A percentile compares a stretch with the other conserved stretches of the same genome.
These are phyloP conservation scores for Sclerotiophoma versabilis DNA, from an alignment of 2,329 filamentous ascomycete species.

Conservation along the genomic window DNA sequence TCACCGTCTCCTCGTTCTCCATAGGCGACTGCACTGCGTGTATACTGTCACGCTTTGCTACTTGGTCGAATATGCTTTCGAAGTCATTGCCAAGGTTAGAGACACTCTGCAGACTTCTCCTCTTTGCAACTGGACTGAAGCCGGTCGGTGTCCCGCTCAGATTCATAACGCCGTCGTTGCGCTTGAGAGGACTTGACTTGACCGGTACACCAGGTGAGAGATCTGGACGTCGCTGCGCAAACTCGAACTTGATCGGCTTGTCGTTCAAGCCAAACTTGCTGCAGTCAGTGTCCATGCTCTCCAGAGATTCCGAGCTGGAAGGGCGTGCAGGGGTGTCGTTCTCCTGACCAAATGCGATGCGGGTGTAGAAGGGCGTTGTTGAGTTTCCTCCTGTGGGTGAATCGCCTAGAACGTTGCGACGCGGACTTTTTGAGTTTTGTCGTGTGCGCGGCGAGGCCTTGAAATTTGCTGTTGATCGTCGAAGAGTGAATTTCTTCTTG, in stretches of 20 bases:
- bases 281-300: slow-evolving; percentile 45
- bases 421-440: slow-evolving; percentile 77
- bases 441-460: slow-evolving; percentile 69
- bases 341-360: slow-evolving; percentile 58
- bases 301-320: slow-evolving; percentile 29
- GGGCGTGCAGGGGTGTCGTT: slow-evolving; percentile 45
- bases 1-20: slow-evolving; percentile 34
- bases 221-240: slow-evolving; percentile 42
- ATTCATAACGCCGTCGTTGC: slow-evolving; percentile 89
- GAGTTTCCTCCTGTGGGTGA: slow-evolving; percentile 76
- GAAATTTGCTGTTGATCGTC: slow-evolving; percentile 57
- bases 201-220: slow-evolving; percentile 51
- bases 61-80: slow-evolving; percentile 75
- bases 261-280: slow-evolving; percentile 52
- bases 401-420: slow-evolving; percentile 71
- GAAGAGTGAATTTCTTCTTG: slow-evolving; percentile 62
- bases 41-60: slow-evolving; percentile 11
- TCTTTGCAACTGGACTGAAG: slow-evolving; percentile 88
- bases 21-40: slow-evolving; percentile 16
- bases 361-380: slow-evolving; percentile 60
- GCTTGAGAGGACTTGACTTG: slow-evolving; percentile 85
- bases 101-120: slow-evolving; percentile 83
- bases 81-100: slow-evolving; percentile 68
- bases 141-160: slow-evolving; percentile 74
- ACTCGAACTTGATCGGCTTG: slow-evolving; percentile 57